These are phyloP conservation scores for Mercurialis annua DNA, from an alignment of 345 rosid species.

Conservation along the genomic window DNA sequence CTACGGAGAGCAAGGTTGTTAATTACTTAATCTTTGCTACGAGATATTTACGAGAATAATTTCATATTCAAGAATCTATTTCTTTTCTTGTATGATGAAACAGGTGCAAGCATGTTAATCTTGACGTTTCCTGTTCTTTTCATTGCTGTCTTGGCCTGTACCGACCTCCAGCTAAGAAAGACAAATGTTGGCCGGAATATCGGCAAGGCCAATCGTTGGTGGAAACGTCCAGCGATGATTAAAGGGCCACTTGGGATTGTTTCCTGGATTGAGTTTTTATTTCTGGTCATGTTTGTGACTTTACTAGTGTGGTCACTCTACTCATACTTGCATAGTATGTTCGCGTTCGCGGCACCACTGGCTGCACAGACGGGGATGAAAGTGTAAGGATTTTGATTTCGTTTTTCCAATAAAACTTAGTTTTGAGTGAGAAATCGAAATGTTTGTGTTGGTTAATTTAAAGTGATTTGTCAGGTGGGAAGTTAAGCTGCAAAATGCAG, in stretches of 20 bases:
- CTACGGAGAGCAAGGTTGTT: conserved; percentile 32
- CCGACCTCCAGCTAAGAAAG: conserved; percentile 55
- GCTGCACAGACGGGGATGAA: conserved; percentile 11
- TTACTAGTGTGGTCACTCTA: conserved; percentile 20
- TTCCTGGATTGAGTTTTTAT: conserved; percentile 15
- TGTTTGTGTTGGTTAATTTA: background rate
- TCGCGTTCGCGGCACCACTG: conserved; percentile 5
- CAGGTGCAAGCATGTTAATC: conserved; percentile 49
- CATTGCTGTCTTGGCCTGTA: conserved; percentile 50
- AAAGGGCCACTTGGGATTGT: conserved; percentile 28
- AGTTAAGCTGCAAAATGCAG: conserved; percentile 17
- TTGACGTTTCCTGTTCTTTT: conserved; percentile 59
- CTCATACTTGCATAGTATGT: conserved; percentile 21
- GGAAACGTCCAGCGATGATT: conserved; percentile 13
- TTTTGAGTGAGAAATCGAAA: background rate
- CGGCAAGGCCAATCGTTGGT: background rate
- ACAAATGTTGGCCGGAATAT: conserved; percentile 7
- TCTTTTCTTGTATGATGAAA: conserved; percentile 2
- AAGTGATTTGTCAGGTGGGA: conserved; percentile 14
- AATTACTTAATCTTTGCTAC: background rate
- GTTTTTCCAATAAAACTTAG: too few species aligned
- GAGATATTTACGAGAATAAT: background rate
- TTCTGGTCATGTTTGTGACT: conserved; percentile 17
- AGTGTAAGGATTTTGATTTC: conserved; percentile 10
- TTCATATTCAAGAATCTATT: background rate